Conservation (phyloP, 208 protist species). For the Angomonas deanei region DNA sequence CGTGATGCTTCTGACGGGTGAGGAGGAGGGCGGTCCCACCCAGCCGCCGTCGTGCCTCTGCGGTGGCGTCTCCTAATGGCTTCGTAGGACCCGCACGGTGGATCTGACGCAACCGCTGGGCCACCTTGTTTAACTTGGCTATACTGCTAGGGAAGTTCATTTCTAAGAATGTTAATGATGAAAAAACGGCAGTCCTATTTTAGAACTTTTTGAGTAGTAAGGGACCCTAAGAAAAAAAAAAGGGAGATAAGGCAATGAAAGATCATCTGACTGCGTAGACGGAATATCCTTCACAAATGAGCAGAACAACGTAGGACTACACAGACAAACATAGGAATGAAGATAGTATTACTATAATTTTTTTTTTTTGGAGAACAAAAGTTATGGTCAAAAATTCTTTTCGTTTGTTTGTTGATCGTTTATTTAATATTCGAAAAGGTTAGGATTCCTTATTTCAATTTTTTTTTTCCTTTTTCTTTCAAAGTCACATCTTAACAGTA, state of each 20-base stretch:
- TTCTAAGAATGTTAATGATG: too few relatives aligned
- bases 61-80: too few relatives aligned
- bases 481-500: too few relatives aligned
- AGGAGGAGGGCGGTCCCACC: too few relatives aligned
- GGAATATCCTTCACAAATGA: too few relatives aligned
- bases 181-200: too few relatives aligned
- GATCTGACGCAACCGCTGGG: constrained; percentile 15
- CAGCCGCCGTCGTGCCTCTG: too few relatives aligned
- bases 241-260: background rate
- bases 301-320: too few relatives aligned
- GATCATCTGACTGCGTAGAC: too few relatives aligned
- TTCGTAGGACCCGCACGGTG: too few relatives aligned
- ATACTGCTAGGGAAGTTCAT: constrained; percentile 27
- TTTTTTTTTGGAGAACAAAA: constrained; percentile 3
- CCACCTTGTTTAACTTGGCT: constrained; percentile 18
- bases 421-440: constrained; percentile 9
- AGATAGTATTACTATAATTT: constrained; percentile 4
- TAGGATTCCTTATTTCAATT: background rate
- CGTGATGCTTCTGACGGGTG: too few relatives aligned
- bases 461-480: background rate
- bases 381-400: background rate
- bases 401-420: background rate
- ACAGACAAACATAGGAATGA: constrained; percentile 7
- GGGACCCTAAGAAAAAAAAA: background rate
- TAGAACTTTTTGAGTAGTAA: background rate